Evolutionary conservation across 805 yeast species (phyloP).

Genomic region (Metschnikowia colocasiae): DNA sequence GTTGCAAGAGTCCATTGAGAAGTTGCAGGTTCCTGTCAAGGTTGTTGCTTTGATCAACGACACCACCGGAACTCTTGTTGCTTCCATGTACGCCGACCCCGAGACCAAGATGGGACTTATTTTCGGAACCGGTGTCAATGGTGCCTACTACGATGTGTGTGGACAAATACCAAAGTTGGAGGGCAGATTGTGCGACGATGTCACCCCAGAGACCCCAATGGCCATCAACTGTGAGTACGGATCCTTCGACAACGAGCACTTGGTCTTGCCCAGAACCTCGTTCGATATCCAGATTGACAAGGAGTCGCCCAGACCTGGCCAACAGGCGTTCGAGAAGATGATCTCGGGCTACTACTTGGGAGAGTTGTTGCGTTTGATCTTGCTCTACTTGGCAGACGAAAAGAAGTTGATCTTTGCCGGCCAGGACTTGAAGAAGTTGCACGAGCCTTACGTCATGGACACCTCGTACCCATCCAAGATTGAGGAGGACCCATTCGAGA

Average conservation of each 20-base stretch:
- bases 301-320: conserved; percentile 93
- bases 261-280: conserved; percentile 81
- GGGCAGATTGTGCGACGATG: conserved; percentile 63
- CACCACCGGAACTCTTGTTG: conserved; percentile 95
- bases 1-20: conserved; percentile 72
- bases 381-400: conserved; percentile 65
- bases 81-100: conserved; percentile 88
- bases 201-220: conserved; percentile 66
- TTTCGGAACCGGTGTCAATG: conserved; percentile 97
- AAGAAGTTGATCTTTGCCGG: conserved; percentile 60
- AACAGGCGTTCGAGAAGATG: conserved; percentile 95
- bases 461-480: conserved; percentile 83
- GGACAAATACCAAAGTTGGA: conserved; percentile 75
- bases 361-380: conserved; percentile 77
- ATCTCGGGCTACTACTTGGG: conserved; percentile 96
- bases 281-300: conserved; percentile 78
- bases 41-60: conserved; percentile 94
- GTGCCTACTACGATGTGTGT: conserved; percentile 85
- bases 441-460: conserved; percentile 71
- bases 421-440: conserved; percentile 64
- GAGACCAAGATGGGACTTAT: conserved; percentile 91
- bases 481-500: conserved; percentile 87
- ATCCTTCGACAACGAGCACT: conserved; percentile 90
- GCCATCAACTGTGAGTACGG: conserved; percentile 99
- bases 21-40: conserved; percentile 66